A percentile compares a stretch with the other conserved stretches of the same genome.
Conservation (phyloP, 2,329 filamentous ascomycete species). For the Fusarium staphyleae region DNA sequence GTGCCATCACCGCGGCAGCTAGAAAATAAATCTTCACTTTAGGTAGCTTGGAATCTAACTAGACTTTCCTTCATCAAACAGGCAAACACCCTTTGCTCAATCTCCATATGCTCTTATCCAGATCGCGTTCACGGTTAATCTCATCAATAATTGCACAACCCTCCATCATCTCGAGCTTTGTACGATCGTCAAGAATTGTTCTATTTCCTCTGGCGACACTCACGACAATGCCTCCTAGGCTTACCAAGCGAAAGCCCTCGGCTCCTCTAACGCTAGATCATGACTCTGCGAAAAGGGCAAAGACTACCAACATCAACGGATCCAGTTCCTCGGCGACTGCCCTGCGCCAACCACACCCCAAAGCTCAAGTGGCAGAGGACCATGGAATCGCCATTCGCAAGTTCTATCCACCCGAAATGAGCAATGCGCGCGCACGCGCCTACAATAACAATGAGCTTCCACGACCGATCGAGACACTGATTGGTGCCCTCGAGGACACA, state of each 20-base stretch:
- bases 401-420: constrained; percentile 89
- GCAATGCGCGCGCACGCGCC: constrained; percentile 74
- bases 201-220: background rate
- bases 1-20: constrained; percentile 36
- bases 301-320: constrained; percentile 38
- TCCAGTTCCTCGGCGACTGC: constrained; percentile 37
- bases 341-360: constrained; percentile 56
- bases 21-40: constrained; percentile 5
- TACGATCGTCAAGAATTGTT: background rate
- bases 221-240: constrained; percentile 41
- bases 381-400: constrained; percentile 72
- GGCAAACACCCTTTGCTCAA: background rate
- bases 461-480: constrained; percentile 75
- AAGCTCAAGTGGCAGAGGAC: constrained; percentile 55
- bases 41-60: too few relatives aligned
- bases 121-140: background rate
- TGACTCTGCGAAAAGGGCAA: constrained; percentile 45
- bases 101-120: constrained; percentile 10
- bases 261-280: constrained; percentile 26
- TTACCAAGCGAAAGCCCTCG: constrained; percentile 42
- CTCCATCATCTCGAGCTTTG: background rate
- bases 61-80: background rate
- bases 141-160: background rate
- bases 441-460: constrained; percentile 75
- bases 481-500: constrained; percentile 68